phyloP scores from a whole-genome alignment of 2,329 filamentous ascomycete species.

The Alternaria arbusti region DNA sequence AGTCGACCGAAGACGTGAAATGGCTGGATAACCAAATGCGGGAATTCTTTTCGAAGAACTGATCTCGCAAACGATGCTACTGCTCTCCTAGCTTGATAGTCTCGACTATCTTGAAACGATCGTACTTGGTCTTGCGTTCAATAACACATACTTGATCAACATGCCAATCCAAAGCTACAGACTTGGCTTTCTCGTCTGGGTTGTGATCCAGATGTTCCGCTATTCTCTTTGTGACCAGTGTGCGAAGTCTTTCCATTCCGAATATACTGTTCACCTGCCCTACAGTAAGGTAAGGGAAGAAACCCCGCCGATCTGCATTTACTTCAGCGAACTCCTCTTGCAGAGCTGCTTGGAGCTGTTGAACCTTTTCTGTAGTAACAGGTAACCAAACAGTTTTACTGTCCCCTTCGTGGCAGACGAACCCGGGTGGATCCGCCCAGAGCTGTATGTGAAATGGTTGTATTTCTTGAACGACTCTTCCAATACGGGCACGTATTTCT shows the following conservation, averaged over 20 bases:
- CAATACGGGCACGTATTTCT: conserved; percentile 28
- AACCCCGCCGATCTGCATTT: conserved; percentile 26
- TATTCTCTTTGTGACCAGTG: conserved; percentile 22
- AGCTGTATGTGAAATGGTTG: conserved; percentile 28
- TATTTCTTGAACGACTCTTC: conserved; percentile 20
- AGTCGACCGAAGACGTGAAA: conserved; percentile 72
- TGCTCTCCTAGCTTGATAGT: conserved; percentile 16
- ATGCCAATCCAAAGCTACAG: conserved; percentile 26
- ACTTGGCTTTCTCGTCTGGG: not conserved
- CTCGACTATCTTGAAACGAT: conserved; percentile 33
- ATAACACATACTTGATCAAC: conserved; percentile 38
- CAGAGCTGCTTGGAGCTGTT: conserved; percentile 32
- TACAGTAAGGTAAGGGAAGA: conserved; percentile 35
- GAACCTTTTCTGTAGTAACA: conserved; percentile 18
- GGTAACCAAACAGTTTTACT: conserved; percentile 37
- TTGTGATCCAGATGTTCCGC: not conserved
- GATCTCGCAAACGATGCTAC: not conserved
- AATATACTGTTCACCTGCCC: conserved; percentile 29
- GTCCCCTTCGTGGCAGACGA: conserved; percentile 22
- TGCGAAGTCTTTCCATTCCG: conserved; percentile 16
- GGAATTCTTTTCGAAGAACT: conserved; percentile 55
- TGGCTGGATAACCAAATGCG: conserved; percentile 72
- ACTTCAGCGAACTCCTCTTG: conserved; percentile 35
- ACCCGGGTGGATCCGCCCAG: conserved; percentile 24
- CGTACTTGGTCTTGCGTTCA: conserved; percentile 30